Evolutionary conservation across 176 grass and related monocot species (phyloP).

Genomic region (Paspalum vaginatum): DNA sequence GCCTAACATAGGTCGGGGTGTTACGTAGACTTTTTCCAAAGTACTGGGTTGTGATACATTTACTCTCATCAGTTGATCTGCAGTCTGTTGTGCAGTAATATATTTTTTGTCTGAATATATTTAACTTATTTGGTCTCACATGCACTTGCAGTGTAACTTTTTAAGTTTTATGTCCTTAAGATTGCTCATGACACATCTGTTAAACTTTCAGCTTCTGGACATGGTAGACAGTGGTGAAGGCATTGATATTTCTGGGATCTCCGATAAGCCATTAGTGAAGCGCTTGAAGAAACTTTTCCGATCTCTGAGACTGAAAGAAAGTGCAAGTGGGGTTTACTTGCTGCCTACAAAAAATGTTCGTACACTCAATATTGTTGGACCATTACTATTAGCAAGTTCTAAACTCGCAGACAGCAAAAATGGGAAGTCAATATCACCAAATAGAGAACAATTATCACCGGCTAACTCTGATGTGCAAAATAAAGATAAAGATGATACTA

Average conservation of each 20-base stretch:
- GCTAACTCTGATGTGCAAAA: constrained; percentile 47
- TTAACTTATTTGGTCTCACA: background rate
- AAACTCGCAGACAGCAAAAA: constrained; percentile 34
- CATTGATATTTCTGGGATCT: constrained; percentile 82
- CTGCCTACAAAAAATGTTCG: constrained; percentile 62
- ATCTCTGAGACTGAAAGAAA: constrained; percentile 73
- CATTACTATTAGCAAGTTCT: constrained; percentile 31
- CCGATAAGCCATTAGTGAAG: constrained; percentile 76
- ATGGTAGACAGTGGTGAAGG: constrained; percentile 94
- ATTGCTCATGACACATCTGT: constrained; percentile 16
- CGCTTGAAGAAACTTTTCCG: constrained; percentile 78
- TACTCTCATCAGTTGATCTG: background rate
- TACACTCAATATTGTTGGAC: constrained; percentile 71
- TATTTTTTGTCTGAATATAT: background rate
- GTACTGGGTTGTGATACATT: background rate
- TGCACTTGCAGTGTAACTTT: background rate
- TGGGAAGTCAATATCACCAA: constrained; percentile 17
- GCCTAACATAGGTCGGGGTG: too few species aligned
- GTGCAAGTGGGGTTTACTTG: constrained; percentile 69
- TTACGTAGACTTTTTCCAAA: too few species aligned
- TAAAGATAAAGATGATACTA: constrained; percentile 39
- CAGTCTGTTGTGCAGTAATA: background rate
- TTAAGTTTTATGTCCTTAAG: background rate
- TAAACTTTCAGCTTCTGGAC: constrained; percentile 79
- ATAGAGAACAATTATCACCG: constrained; percentile 31